Base-by-base conservation (phyloP, 2,329 filamentous ascomycete species). In the Fusarium albosuccineum region DNA sequence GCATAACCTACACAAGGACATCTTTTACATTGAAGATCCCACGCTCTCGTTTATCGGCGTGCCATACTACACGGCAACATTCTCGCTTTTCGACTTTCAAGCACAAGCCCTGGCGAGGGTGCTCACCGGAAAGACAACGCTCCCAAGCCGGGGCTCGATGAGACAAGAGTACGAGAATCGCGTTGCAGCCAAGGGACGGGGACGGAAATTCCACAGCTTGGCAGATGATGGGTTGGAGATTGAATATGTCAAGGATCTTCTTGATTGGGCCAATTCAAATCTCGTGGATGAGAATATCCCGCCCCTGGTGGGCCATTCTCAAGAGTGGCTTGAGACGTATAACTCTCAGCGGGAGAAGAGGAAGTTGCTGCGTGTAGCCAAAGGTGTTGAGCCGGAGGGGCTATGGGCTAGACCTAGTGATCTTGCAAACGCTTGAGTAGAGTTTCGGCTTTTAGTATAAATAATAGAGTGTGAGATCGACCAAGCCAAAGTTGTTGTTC, bases 51-150 rank as follows among this genome's bases (percentile, higher is more conserved):
- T 92, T 64, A 79, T 92, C 16, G 90, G 90, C 0, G 85, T 89
- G 0, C 89, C 88, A 0, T 91, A 88, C 70, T 86, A 90, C 70
- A 87, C 87, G 0, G 88, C 89, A 0, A 92, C 90, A 0, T 92
- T 92, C 70, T 88, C 87, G 0, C 79, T 92, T 0, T 92, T 91
- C 62, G 90, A 92, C 62, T 91, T 91, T 67, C 90, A 92, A 72
- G 89, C 88, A 0, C 86, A 89, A 65, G 84, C 83, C 0, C 79
- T 90, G 0, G 85, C 89, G 0, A 82, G 86, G 3, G 84, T 89
- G 0, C 81, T 89, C 5, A 79, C 85, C 0, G 87, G 86, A 0
- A 78, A 81, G 33, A 82, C 82, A 0, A 27, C 1, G 2, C 6
- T 74, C 1, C 60, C 71, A 0, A 26, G 30, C 17, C 41, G 33